Conservation (phyloP, 805 yeast genomes). For the Kazachstania africana region DNA sequence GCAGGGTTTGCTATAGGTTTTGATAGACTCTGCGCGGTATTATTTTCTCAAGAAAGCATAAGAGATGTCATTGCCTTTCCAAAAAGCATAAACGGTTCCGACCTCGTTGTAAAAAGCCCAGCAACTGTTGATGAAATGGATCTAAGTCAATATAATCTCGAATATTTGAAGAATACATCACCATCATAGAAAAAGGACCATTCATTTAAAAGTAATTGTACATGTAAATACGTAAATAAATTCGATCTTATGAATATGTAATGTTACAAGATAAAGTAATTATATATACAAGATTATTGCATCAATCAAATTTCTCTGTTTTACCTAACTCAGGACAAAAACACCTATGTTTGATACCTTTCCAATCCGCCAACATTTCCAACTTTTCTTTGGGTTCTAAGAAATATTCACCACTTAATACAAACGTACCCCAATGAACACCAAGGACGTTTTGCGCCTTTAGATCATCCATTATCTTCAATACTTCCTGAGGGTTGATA, state of each 20-base stretch:
- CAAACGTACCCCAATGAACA: conserved; percentile 95
- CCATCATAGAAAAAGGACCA: too few relatives aligned
- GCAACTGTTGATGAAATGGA: conserved; percentile 42
- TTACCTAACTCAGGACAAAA: conserved; percentile 65
- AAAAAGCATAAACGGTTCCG: conserved; percentile 78
- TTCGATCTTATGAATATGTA: too few relatives aligned
- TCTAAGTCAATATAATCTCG: conserved; percentile 40
- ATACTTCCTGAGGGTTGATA: conserved; percentile 67
- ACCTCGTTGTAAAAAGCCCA: conserved; percentile 82
- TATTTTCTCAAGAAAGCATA: conserved; percentile 63
- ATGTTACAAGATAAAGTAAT: too few relatives aligned
- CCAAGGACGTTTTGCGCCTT: conserved; percentile 60
- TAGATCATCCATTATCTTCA: conserved; percentile 53
- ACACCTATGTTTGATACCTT: conserved; percentile 29
- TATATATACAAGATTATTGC: too few relatives aligned
- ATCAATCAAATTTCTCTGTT: conserved; percentile 38
- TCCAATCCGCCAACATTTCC: conserved; percentile 34
- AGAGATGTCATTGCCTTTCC: conserved; percentile 96
- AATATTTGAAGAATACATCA: not conserved
- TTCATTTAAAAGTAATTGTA: conserved; percentile 1
- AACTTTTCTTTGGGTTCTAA: conserved; percentile 67
- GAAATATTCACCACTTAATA: conserved; percentile 77
- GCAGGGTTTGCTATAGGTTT: conserved; percentile 95
- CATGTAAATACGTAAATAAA: too few relatives aligned
- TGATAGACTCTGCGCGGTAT: conserved; percentile 86